Conservation (phyloP, 1,284 basidiomycete genomes). For the Takashimella tepidaria region DNA sequence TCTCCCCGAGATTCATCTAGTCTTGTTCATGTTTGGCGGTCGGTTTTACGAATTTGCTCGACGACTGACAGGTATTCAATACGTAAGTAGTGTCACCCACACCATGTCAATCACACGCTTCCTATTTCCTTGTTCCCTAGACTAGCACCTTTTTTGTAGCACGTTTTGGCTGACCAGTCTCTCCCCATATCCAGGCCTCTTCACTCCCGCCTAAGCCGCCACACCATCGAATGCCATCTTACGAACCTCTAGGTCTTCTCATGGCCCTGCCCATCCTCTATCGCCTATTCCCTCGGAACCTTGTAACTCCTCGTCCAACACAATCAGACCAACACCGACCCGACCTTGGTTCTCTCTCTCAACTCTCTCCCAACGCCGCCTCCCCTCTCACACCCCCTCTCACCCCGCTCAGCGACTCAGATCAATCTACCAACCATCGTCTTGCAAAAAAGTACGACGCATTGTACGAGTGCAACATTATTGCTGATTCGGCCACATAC, state of each 20-base stretch:
- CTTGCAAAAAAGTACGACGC: no score
- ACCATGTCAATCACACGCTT: no score
- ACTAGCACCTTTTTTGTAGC: background rate
- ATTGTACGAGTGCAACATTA: no score
- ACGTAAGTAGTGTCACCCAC: constrained; percentile 61
- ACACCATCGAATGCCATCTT: constrained; percentile 69
- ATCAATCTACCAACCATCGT: constrained; percentile 45
- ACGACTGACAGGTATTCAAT: constrained; percentile 64
- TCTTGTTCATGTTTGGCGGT: constrained; percentile 73
- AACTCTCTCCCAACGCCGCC: background rate
- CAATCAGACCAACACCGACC: background rate
- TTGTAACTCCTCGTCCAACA: background rate
- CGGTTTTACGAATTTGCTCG: constrained; percentile 70
- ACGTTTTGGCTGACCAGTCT: background rate
- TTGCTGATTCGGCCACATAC: constrained; percentile 49
- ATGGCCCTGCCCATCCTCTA: constrained; percentile 65
- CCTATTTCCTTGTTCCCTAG: no score
- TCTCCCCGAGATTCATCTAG: constrained; percentile 65
- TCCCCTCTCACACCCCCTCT: constrained; percentile 2
- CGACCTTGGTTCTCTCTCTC: background rate
- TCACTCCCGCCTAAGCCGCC: constrained; percentile 59
- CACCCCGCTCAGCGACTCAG: constrained; percentile 5
- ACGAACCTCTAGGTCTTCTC: constrained; percentile 74
- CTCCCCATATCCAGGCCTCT: constrained; percentile 61
- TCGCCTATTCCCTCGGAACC: constrained; percentile 46